Conservation (phyloP, 2,329 filamentous ascomycete genomes). For the Aureobasidium subglaciale region DNA sequence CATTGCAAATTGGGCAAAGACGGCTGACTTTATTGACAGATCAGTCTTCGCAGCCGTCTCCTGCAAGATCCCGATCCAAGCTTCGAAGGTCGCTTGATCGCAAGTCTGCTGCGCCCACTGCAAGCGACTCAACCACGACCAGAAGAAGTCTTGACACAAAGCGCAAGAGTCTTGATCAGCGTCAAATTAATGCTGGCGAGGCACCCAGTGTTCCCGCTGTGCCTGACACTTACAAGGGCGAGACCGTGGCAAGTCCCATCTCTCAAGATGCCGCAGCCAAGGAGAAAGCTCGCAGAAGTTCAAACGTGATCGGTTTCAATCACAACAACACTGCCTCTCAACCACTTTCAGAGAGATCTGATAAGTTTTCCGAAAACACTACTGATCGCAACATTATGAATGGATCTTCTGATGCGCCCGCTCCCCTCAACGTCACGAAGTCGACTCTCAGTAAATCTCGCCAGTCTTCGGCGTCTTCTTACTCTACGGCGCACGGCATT, state of each 20-base stretch:
- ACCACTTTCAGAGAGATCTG: constrained; percentile 8
- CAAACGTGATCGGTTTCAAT: constrained; percentile 14
- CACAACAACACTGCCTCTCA: not conserved
- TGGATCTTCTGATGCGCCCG: constrained; percentile 6
- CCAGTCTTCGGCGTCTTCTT: not conserved
- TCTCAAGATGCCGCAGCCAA: constrained; percentile 12
- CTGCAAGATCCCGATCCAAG: constrained; percentile 7
- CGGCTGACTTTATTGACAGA: constrained; percentile 8
- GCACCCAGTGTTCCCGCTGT: constrained; percentile 2
- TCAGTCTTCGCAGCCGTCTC: not conserved
- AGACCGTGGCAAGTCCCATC: not conserved
- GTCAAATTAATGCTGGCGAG: not conserved
- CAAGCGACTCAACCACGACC: not conserved
- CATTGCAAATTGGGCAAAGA: not conserved
- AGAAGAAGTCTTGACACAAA: constrained; percentile 1
- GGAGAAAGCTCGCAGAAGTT: constrained; percentile 8
- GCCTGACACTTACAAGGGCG: constrained; percentile 1
- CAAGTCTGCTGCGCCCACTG: not conserved
- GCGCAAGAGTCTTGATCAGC: constrained; percentile 13
- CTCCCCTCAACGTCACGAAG: constrained; percentile 17
- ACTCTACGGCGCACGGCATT: not conserved
- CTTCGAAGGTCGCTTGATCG: constrained; percentile 5
- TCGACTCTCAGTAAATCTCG: not conserved
- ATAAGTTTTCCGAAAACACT: constrained; percentile 53
- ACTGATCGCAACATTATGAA: constrained; percentile 51